Evolutionary conservation across 345 rosid species (phyloP).

Genomic region (Eucalyptus coolabah): DNA sequence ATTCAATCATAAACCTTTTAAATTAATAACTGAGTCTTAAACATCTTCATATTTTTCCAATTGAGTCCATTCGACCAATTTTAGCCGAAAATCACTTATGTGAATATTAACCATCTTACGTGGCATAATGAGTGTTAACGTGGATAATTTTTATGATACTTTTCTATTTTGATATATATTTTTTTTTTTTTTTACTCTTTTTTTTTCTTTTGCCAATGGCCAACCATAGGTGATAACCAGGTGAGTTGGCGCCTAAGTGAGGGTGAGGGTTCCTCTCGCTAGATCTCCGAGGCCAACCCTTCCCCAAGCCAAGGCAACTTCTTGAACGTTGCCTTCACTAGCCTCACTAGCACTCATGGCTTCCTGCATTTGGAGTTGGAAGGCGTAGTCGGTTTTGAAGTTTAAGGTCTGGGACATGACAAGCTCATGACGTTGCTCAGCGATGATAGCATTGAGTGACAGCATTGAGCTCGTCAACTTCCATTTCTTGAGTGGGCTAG

Average conservation of each 20-base stretch:
- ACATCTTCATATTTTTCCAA: too few species aligned
- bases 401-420: background rate
- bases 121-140: fast-evolving
- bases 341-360: background rate
- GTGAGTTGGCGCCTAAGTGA: background rate
- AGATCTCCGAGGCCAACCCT: background rate
- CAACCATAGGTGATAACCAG: background rate
- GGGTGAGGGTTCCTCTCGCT: background rate
- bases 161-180: too few species aligned
- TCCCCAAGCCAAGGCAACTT: background rate
- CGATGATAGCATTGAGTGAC: background rate
- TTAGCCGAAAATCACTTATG: fast-evolving
- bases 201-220: background rate
- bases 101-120: too few species aligned
- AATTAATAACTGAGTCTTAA: too few species aligned
- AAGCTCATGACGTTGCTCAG: background rate
- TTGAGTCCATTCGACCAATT: fast-evolving
- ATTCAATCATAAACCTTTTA: too few species aligned
- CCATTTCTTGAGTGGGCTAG: background rate
- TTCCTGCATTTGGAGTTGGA: background rate
- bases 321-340: background rate
- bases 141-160: too few species aligned
- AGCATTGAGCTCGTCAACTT: background rate
- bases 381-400: background rate
- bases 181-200: too few species aligned